Evolutionary conservation across 2,329 filamentous ascomycete genomes (phyloP), one percentile per base, ranked within the genome.

Genomic region (Trichophyton rubrum): DNA sequence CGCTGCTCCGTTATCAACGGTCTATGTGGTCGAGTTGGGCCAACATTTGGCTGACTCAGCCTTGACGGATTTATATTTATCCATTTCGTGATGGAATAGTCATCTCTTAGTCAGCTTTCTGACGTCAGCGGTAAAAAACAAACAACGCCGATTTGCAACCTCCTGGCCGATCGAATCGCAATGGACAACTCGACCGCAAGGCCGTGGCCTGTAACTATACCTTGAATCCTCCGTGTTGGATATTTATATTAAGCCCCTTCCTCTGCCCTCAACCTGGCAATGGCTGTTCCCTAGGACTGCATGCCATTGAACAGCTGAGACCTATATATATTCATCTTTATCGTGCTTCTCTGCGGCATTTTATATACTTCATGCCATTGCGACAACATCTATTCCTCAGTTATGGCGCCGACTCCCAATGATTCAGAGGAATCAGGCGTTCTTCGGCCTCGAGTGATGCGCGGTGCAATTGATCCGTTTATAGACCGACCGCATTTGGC

Each of bases 371-470:
- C 24, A 55, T 55, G 51, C 5, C 6, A 24, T 55, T 55, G 27
- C 24, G 15, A 55, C 33, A 55, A 53, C 24, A n/a, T 13, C 22
- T 15, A 6, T 30, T 55, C 27, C 51, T 35, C 27, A 35, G 3
- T 6, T 17, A 55, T 55, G 51, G 51, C 51, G 13, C 51, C 51
- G 2, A 55, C 51, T 55, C 27, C 51, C 15, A 66, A 67, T 22
- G 62, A 61, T n/a, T 38, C 24, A 17, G 56, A 60, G 4, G 63
- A 62, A 17, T 15, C 33, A 20, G 22, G 56, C 30, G 49, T 59
- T 45, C 58, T 65, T 40, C 64, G 64, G 41, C 38, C 63, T 30
- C 61, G 64, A 35, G 59, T 59, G 41, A 33, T 60, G 24, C 59
- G 60, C 20, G 33, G 33, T 13, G 43, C 59, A 55, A 43, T 40